Conservation (phyloP, 306 rosid species). For the Citrullus amarus region DNA sequence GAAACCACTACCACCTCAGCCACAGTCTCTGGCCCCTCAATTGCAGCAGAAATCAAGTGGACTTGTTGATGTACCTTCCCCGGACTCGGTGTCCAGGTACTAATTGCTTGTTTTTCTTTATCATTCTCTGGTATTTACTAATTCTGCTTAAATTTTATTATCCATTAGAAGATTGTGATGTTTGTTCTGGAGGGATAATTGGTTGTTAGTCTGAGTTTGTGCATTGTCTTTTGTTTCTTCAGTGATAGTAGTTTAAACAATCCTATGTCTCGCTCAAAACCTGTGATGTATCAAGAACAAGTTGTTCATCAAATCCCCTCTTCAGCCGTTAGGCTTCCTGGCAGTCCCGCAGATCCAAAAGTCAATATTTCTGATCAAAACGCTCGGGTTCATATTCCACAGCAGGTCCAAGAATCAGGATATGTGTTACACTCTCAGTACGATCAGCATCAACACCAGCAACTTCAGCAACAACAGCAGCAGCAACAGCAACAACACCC, state of each 20-base stretch:
- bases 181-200: neutral
- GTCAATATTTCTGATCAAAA: constrained; percentile 46
- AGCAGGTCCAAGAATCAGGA: constrained; percentile 58
- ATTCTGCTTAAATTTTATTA: neutral
- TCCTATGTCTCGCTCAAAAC: constrained; percentile 49
- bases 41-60: constrained; percentile 59
- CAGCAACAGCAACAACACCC: constrained; percentile 42
- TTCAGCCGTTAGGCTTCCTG: constrained; percentile 41
- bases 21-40: constrained; percentile 30
- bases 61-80: constrained; percentile 56
- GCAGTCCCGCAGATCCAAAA: constrained; percentile 51
- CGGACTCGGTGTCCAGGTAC: constrained; percentile 95
- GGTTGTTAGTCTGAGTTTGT: constrained; percentile 22
- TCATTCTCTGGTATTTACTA: neutral
- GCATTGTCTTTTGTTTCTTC: constrained; percentile 20
- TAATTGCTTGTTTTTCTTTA: neutral
- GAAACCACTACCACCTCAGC: constrained; percentile 38
- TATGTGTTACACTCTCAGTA: constrained; percentile 64
- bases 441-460: constrained; percentile 40
- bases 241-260: constrained; percentile 70
- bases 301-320: constrained; percentile 50
- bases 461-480: constrained; percentile 33
- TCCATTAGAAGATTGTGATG: neutral
- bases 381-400: constrained; percentile 58
- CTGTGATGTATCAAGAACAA: constrained; percentile 69